Evolutionary conservation across 371 early-diverging fungal species (phyloP), one percentile per base, ranked within the genome.

Genomic region (Umbelopsis sp.): DNA sequence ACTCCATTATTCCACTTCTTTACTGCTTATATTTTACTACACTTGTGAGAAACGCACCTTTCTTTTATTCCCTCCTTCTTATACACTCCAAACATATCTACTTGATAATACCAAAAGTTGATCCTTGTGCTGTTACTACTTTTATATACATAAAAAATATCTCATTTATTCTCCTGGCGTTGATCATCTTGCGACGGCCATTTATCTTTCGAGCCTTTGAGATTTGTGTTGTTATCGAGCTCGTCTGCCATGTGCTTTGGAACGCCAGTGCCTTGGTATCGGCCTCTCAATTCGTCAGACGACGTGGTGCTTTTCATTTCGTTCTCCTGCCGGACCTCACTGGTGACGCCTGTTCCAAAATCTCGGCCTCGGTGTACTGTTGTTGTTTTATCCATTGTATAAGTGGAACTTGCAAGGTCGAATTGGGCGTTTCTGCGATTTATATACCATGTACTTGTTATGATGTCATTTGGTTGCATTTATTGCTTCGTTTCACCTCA

Each of bases 241-340:
- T 11, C 29, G 3, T 6, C 57, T 9, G 10, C n/a, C 12, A 57
- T 10, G 35, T 57, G 57, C 29, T 29, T 57, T 4, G 32, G 25
- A 35, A 57, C 57, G 11, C 57, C 57, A 35, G 57, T 57, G 14
- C 57, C 57, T 29, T 57, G 57, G n/a, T 57, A 35, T 18, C 57
- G 57, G 57, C 57, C 57, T 35, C 57, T 24, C 16, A 32, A 24
- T 35, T 57, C 37, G 4, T 24, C 29, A 35, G 9, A 18, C 35
- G 57, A 57, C 18, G 35, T 35, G 29, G 11, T 57, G 57, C 57
- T 57, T 35, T 32, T 32, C 35, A 57, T 32, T 57, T 57, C 57
- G 57, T 29, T 57, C 29, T 57, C 57, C n/a, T 35, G 16, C 29
- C 57, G 57, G 16, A 6, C 37, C 11, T 57, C 57, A 32, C 57